Evolutionary conservation across 768 basidiomycete genomes (phyloP).

Genomic region (Collybia sordida): DNA sequence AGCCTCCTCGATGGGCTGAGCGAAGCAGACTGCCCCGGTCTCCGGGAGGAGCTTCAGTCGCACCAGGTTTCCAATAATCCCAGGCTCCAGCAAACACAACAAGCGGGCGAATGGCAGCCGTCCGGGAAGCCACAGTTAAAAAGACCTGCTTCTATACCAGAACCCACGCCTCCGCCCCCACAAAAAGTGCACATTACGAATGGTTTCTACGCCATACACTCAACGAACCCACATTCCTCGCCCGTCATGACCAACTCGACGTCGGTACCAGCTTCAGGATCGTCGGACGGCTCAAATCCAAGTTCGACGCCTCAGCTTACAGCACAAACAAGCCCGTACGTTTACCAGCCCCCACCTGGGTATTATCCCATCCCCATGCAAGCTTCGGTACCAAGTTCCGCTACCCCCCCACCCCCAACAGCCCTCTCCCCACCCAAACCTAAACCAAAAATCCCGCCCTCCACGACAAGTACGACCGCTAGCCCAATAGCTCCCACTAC

Average conservation of each 20-base stretch:
- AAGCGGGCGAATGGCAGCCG: background rate
- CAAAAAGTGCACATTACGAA: slow-evolving; percentile 30
- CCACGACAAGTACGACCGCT: slow-evolving; percentile 4
- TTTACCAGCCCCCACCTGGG: background rate
- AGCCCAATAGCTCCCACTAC: slow-evolving; percentile 10
- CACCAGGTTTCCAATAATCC: slow-evolving; percentile 26
- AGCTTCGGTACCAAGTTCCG: too few relatives aligned
- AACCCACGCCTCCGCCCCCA: slow-evolving; percentile 13
- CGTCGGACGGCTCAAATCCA: background rate
- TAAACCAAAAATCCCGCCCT: slow-evolving; percentile 1
- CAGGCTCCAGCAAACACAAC: background rate
- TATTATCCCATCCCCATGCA: background rate
- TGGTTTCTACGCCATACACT: slow-evolving; percentile 29
- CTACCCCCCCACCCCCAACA: background rate
- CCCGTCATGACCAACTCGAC: background rate
- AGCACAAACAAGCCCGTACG: background rate
- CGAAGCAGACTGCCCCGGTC: slow-evolving; percentile 57
- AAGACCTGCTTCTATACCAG: slow-evolving; percentile 19
- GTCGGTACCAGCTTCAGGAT: background rate
- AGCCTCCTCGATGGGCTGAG: slow-evolving; percentile 55
- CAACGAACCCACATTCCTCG: background rate
- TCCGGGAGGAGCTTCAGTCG: slow-evolving; percentile 53
- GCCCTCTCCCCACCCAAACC: background rate
- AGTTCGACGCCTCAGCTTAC: background rate
- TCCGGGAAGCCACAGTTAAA: slow-evolving; percentile 15